Evolutionary conservation across 345 rosid genomes (phyloP), one percentile per base, ranked within the genome.

Genomic region (Citrus trifoliata): DNA sequence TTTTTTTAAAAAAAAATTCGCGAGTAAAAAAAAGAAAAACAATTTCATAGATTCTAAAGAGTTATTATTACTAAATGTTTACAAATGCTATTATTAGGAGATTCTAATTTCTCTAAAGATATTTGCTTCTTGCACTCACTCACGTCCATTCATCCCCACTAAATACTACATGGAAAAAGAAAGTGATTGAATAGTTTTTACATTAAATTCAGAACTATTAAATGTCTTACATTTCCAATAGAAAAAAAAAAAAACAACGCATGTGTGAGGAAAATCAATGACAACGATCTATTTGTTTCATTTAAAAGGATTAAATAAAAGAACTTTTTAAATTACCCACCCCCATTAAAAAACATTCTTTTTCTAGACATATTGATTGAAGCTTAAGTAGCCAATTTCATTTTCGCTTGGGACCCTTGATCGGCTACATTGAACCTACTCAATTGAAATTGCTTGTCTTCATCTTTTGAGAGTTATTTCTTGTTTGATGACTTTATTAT

Each of bases 241-340:
- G 25, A 32, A 32, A 32, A 32, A 32, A 30, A 33, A 69, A 42
- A 42, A 13, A n/a, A 21, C n/a, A 46, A 21, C 7, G n/a, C 48
- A 13, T 25, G 48, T 70, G 59, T 27, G 73, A 46, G 37, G 73
- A 70, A 70, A 46, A 46, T 16, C 37, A 70, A 70, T 70, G 27
- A 70, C 28, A 51, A 51, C 28, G 74, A 70, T 51, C 30, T 59
- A 27, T 70, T 53, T 40, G 61, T 70, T 70, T 48, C 73, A 70
- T 27, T 48, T 27, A 48, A 51, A 8, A 12, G 60, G 9, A 28
- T 0, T 21, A 70, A 9, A 42, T 42, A 46, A 25, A 69, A 42
- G 37, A 27, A 8, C n/a, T 28, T 16, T 33, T 70, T 19, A 19
- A 42, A 48, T 70, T 28, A 70, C n/a, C 37, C 61, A 51, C 38